Evolutionary conservation across 2,329 filamentous ascomycete species (phyloP).

Genomic region (Aspergillus neotritici): DNA sequence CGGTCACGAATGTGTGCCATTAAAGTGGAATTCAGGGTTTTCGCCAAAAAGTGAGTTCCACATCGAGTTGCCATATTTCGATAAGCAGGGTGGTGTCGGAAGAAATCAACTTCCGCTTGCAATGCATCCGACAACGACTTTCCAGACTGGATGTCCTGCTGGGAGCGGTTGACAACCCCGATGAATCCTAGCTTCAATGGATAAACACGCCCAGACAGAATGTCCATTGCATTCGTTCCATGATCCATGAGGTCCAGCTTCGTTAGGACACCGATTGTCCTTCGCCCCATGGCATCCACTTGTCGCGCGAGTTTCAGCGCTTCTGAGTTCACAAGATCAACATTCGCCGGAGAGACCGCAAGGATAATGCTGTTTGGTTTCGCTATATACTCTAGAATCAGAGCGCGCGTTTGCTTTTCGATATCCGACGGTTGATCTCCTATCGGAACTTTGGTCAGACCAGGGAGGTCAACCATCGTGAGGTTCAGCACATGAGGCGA

Average conservation of each 20-base stretch:
- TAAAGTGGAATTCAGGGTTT: constrained; percentile 87
- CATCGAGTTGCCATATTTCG: constrained; percentile 91
- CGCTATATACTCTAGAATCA: constrained; percentile 97
- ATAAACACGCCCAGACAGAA: constrained; percentile 94
- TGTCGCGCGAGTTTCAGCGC: constrained; percentile 93
- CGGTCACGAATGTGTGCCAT: constrained; percentile 96
- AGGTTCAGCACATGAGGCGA: constrained; percentile 94
- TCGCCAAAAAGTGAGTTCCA: constrained; percentile 89
- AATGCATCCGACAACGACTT: constrained; percentile 92
- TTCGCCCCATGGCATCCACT: constrained; percentile 88
- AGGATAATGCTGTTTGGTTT: constrained; percentile 98
- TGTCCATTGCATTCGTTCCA: constrained; percentile 94
- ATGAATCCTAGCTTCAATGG: constrained; percentile 96
- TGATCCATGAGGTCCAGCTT: constrained; percentile 99
- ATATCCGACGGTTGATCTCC: constrained; percentile 97
- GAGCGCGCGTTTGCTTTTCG: constrained; percentile 93
- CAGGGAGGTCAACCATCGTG: constrained; percentile 91
- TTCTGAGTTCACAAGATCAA: constrained; percentile 97
- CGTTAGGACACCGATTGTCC: constrained; percentile 94
- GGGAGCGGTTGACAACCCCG: constrained; percentile 93
- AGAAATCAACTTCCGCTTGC: constrained; percentile 86
- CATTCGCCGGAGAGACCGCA: constrained; percentile 93
- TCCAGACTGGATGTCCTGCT: constrained; percentile 94
- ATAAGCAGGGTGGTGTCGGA: constrained; percentile 94
- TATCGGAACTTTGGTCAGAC: constrained; percentile 95